These are phyloP conservation scores for Eucalyptus dawsonii DNA, from an alignment of 345 rosid species.

Conservation along the genomic window DNA sequence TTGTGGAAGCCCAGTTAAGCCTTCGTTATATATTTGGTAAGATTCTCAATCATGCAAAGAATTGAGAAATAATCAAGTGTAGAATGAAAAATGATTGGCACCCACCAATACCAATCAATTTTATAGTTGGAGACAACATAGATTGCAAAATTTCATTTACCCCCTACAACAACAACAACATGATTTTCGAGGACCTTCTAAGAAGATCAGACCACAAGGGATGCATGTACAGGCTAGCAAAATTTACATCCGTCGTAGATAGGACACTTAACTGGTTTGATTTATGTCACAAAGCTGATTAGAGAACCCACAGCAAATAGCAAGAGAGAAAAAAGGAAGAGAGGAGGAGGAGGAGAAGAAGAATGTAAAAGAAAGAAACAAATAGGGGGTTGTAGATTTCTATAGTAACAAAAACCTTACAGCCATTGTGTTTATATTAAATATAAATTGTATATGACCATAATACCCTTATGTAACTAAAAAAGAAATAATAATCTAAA, in stretches of 20 bases:
- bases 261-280: neutral
- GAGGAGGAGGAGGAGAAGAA: rapidly evolving
- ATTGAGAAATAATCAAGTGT: neutral
- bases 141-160: neutral
- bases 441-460: too few species aligned
- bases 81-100: neutral
- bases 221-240: neutral
- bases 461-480: too few species aligned
- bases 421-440: too few species aligned
- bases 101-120: neutral
- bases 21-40: neutral
- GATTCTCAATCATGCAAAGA: neutral
- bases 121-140: neutral
- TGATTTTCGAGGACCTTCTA: neutral
- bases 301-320: too few species aligned
- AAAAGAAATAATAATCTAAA: too few species aligned
- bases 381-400: too few species aligned
- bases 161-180: rapidly evolving
- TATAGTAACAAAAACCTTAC: too few species aligned
- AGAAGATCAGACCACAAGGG: neutral
- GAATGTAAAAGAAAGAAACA: too few species aligned
- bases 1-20: neutral
- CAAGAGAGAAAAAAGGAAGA: too few species aligned
- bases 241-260: neutral
- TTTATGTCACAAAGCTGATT: too few species aligned